A percentile compares a stretch with the other conserved stretches of the same genome.
Evolutionary conservation across 805 yeast genomes (phyloP).

Genomic region (Metschnikowia peoriensis): DNA sequence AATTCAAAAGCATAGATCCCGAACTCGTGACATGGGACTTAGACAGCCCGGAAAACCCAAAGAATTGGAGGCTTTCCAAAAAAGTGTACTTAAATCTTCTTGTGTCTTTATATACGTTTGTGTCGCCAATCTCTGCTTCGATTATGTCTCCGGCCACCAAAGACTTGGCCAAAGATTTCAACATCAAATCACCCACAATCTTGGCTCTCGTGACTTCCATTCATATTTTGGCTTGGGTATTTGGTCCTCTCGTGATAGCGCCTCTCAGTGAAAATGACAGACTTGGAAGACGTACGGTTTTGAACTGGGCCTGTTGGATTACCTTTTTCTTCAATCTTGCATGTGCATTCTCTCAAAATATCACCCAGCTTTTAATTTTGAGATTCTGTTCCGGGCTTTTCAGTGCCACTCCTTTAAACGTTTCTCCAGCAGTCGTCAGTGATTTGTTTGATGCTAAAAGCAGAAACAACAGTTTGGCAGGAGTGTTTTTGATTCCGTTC

Average conservation of each 20-base stretch:
- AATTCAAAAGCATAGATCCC: conserved; percentile 33
- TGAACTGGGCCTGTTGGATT: conserved; percentile 35
- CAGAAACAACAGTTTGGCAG: conserved; percentile 36
- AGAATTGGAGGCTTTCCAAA: conserved; percentile 29
- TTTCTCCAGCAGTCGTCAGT: conserved; percentile 39
- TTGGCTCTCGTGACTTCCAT: conserved; percentile 35
- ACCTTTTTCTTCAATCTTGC: conserved; percentile 34
- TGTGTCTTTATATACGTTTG: conserved; percentile 36
- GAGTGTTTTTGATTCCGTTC: conserved; percentile 36
- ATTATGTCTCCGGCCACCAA: conserved; percentile 38
- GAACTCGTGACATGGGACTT: conserved; percentile 37
- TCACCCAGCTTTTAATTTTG: conserved; percentile 33
- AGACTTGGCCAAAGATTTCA: conserved; percentile 28
- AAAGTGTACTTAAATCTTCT: conserved; percentile 25
- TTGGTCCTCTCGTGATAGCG: conserved; percentile 40
- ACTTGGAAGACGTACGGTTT: conserved; percentile 35
- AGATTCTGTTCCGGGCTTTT: conserved; percentile 38
- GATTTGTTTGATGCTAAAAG: conserved; percentile 35
- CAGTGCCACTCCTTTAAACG: conserved; percentile 39
- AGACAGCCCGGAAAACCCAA: conserved; percentile 34
- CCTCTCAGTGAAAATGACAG: conserved; percentile 38
- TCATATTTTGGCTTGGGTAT: conserved; percentile 39
- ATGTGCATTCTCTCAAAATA: conserved; percentile 34
- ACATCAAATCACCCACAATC: conserved; percentile 25
- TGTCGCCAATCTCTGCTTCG: conserved; percentile 43